These are phyloP conservation scores for Cardiospermum halicacabum DNA, from an alignment of 345 rosid genomes.

Conservation along the genomic window DNA sequence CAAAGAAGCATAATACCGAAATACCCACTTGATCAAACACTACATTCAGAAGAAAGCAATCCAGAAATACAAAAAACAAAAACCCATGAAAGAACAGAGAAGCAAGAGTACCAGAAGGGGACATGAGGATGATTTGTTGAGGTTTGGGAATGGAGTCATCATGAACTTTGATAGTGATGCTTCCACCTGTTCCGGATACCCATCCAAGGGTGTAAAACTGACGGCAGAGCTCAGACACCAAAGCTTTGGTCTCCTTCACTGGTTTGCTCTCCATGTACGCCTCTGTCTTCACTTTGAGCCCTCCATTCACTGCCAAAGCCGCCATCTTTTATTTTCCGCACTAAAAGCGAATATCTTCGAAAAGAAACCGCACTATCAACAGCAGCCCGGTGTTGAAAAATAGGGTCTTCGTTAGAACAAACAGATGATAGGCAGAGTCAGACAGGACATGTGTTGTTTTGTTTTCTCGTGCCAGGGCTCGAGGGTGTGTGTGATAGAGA, in stretches of 20 bases:
- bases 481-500: neutral
- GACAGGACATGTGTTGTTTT: neutral
- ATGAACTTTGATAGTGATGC: constrained; percentile 78
- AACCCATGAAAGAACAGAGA: constrained; percentile 5
- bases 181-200: constrained; percentile 95
- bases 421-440: neutral
- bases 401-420: neutral
- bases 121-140: constrained; percentile 80
- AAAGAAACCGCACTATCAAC: neutral
- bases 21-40: neutral
- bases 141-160: constrained; percentile 70
- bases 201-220: constrained; percentile 90
- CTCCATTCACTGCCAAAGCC: constrained; percentile 26
- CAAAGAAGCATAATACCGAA: neutral
- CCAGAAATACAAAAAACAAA: neutral
- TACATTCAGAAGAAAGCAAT: neutral
- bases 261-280: constrained; percentile 63
- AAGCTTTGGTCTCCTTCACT: constrained; percentile 55
- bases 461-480: neutral
- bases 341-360: neutral
- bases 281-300: constrained; percentile 37
- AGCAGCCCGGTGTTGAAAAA: neutral
- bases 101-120: constrained; percentile 72
- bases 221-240: constrained; percentile 77
- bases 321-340: neutral